Evolutionary conservation across 2,329 filamentous ascomycete species (phyloP).

Genomic region (Aspergillus terreus): DNA sequence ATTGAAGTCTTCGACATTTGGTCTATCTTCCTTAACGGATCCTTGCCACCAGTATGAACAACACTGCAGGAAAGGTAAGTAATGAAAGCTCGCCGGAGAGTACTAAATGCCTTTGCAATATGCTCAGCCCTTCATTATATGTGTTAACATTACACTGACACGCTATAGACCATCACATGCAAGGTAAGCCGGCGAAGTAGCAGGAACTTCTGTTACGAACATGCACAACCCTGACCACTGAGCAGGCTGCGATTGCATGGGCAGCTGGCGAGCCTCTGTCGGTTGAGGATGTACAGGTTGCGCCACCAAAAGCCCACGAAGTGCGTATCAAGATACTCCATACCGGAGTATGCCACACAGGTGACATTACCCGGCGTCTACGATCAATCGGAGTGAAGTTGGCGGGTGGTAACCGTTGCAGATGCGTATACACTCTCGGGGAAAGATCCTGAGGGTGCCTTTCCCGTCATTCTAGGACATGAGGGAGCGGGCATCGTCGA

Average conservation of each 20-base stretch:
- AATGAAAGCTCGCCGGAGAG: neutral
- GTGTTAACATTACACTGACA: neutral
- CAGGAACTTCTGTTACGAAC: neutral
- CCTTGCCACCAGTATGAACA: neutral
- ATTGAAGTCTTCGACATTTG: too few species aligned
- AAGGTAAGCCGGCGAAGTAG: conserved; percentile 48
- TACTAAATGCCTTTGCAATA: too few species aligned
- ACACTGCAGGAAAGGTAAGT: neutral
- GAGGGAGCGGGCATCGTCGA: conserved; percentile 89
- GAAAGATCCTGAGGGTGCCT: conserved; percentile 92
- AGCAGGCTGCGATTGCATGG: conserved; percentile 87
- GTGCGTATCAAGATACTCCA: conserved; percentile 96
- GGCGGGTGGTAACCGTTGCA: conserved; percentile 24
- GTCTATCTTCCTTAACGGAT: too few species aligned
- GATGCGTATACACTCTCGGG: conserved; percentile 92
- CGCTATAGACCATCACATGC: conserved; percentile 79
- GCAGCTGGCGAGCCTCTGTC: conserved; percentile 83
- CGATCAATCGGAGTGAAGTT: too few species aligned
- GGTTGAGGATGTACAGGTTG: conserved; percentile 88
- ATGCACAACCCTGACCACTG: neutral
- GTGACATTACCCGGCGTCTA: conserved; percentile 46
- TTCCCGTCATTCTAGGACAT: conserved; percentile 82
- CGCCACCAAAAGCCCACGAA: conserved; percentile 81
- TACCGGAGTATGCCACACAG: conserved; percentile 96
- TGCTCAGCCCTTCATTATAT: neutral